Evolutionary conservation across 352 stramenopile species (phyloP).

Genomic region (Globisporangium barbulae): DNA sequence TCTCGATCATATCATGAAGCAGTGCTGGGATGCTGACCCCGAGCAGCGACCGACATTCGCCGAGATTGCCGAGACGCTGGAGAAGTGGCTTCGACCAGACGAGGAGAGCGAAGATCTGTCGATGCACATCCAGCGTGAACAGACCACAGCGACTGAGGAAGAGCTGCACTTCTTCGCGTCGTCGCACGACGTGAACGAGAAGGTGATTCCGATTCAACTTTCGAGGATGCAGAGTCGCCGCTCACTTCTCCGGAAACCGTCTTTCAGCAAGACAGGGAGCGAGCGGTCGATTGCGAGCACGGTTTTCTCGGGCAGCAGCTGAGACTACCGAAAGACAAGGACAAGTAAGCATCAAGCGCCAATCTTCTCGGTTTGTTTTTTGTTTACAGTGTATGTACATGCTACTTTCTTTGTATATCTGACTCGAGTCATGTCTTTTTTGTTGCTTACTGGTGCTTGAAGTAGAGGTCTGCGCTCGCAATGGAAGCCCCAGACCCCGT

Average conservation of each 20-base stretch:
- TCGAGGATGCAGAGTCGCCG: conserved; percentile 23
- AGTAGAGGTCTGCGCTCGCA: conserved; percentile 12
- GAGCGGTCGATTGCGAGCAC: conserved; percentile 5
- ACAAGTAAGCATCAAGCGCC: neutral
- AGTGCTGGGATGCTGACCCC: conserved; percentile 70
- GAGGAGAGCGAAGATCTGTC: conserved; percentile 40
- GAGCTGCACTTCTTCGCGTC: conserved; percentile 61
- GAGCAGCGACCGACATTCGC: conserved; percentile 62
- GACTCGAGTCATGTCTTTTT: neutral
- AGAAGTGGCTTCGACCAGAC: conserved; percentile 44
- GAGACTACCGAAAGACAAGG: neutral
- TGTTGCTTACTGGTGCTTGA: conserved; percentile 15
- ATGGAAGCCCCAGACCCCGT: conserved; percentile 17
- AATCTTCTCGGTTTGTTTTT: neutral
- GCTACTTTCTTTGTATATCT: neutral
- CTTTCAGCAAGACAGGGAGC: conserved; percentile 1
- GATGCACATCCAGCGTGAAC: conserved; percentile 47
- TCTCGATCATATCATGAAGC: conserved; percentile 68
- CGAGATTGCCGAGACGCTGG: conserved; percentile 54
- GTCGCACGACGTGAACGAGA: conserved; percentile 56
- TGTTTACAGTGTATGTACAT: conserved; percentile 4
- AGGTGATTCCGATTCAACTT: conserved; percentile 56
- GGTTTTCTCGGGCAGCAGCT: neutral
- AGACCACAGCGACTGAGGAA: conserved; percentile 36
- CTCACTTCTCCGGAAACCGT: conserved; percentile 18